Conservation (phyloP, 345 rosid species). For the Gossypium herbaceum region DNA sequence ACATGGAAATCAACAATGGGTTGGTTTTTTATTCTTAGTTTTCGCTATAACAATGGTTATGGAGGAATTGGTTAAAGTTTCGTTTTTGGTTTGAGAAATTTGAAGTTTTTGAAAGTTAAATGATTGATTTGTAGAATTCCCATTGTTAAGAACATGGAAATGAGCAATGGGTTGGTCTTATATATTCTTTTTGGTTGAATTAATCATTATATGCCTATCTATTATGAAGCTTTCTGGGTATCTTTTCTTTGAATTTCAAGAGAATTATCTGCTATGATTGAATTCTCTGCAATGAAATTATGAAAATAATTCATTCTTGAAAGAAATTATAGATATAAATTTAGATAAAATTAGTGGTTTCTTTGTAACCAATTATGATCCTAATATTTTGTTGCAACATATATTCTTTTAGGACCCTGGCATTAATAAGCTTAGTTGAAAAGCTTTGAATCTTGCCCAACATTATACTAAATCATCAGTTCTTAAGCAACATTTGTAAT, state of each 20-base stretch:
- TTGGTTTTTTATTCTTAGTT: constrained; percentile 18
- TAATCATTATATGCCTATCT: too few relatives aligned
- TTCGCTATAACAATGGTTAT: neutral
- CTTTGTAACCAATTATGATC: neutral
- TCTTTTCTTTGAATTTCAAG: too few relatives aligned
- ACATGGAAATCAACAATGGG: constrained; percentile 20
- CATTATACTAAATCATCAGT: neutral
- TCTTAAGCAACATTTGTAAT: neutral
- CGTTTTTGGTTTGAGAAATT: neutral
- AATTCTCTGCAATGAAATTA: neutral
- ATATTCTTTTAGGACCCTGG: too few relatives aligned
- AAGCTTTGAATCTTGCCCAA: neutral
- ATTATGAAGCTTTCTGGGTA: neutral
- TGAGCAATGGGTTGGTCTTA: constrained; percentile 24
- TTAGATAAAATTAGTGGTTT: neutral
- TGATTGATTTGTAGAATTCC: constrained; percentile 16
- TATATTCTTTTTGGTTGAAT: too few relatives aligned
- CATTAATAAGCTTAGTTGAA: too few relatives aligned
- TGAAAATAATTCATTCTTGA: neutral
- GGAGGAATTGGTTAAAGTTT: neutral
- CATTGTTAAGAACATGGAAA: constrained; percentile 18
- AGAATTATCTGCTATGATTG: neutral
- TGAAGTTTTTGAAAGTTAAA: neutral
- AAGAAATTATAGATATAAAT: neutral
- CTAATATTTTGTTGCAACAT: neutral